Evolutionary conservation across 192 early-diverging fungal genomes (phyloP), one percentile per base, ranked within the genome.

Genomic region (Phycomyces nitens): DNA sequence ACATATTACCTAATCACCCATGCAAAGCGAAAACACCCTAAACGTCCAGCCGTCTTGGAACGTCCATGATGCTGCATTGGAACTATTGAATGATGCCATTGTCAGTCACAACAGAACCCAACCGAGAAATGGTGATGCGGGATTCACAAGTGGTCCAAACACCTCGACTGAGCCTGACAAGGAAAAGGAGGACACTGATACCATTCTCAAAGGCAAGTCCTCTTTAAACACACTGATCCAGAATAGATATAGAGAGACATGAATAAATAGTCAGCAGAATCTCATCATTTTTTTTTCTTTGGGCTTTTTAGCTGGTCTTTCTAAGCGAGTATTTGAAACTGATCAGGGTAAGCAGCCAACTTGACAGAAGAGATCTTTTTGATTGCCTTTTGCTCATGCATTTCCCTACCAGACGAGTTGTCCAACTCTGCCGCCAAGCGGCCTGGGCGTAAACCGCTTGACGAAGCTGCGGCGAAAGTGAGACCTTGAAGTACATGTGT

Each of bases 371-470:
- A 20, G n/a, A 20, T 53, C 3, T 53, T 10, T 20, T 3, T 11
- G 22, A 23, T 22, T 22, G 24, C 8, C 24, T 23, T 53, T 22
- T 23, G 29, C 29, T 34, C 29, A 34, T 34, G 29, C 29, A 47
- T 14, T 60, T 40, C 40, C 11, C 14, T 54, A 18, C n/a, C 29
- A 58, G 55, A 58, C 14, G 63, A 56, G 6, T n/a, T 43, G 49
- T 50, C 47, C 34, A 11, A 12, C 11, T 50, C 53, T 11, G 23
- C 57, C 6, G 49, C 65, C 16, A 71, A 71, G 22, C 63, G 69
- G 18, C 63, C 69, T 24, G 69, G 69, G 2, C 58, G 69, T 23
- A 71, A 71, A 40, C 69, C 69, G 40, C 23, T 71, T 27, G 69
- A 71, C n/a, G 50, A 64, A 49, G 27, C 69, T 9, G 55, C 12